A percentile compares a stretch with the other conserved stretches of the same genome.
phyloP scores from a whole-genome alignment of 139 green algal genomes.

The Chlamydomonas schloesseri region DNA sequence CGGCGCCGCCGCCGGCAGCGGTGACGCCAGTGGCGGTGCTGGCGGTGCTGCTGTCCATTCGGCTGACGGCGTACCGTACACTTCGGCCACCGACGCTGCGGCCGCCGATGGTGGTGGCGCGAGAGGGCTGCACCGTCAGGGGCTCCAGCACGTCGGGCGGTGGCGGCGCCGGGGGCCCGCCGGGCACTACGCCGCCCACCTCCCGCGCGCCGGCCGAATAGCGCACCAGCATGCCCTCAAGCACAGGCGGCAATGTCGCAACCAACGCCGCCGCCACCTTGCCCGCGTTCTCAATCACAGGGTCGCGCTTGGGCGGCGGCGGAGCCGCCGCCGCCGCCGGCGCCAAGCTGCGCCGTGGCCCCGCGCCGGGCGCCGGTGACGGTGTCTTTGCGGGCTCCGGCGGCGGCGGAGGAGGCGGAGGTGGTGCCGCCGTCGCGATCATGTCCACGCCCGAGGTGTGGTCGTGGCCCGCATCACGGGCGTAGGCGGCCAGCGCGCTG shows the following conservation, averaged over 20 bases:
- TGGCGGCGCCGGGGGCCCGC: not conserved
- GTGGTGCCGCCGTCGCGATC: not conserved
- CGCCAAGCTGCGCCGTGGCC: constrained; percentile 2
- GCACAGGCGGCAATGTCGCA: not conserved
- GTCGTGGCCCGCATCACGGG: constrained; percentile 21
- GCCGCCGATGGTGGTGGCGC: too few relatives aligned
- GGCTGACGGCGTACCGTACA: too few relatives aligned
- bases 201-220: constrained; percentile 1
- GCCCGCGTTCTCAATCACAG: constrained; percentile 16
- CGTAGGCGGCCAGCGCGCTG: constrained; percentile 44
- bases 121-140: too few relatives aligned
- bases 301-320: constrained; percentile 1
- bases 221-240: constrained; percentile 7
- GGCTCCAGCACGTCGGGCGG: not conserved
- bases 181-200: constrained; percentile 1
- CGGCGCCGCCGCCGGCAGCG: too few relatives aligned
- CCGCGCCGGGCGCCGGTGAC: not conserved
- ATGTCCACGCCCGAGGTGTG: constrained; percentile 26
- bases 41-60: too few relatives aligned
- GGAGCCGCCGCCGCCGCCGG: not conserved
- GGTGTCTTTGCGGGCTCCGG: not conserved
- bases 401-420: not conserved
- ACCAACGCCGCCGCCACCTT: constrained; percentile 20
- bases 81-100: too few relatives aligned
- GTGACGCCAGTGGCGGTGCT: too few relatives aligned